These are phyloP conservation scores for Fusarium sp. DNA, from an alignment of 2,329 filamentous ascomycete species.

Conservation along the genomic window DNA sequence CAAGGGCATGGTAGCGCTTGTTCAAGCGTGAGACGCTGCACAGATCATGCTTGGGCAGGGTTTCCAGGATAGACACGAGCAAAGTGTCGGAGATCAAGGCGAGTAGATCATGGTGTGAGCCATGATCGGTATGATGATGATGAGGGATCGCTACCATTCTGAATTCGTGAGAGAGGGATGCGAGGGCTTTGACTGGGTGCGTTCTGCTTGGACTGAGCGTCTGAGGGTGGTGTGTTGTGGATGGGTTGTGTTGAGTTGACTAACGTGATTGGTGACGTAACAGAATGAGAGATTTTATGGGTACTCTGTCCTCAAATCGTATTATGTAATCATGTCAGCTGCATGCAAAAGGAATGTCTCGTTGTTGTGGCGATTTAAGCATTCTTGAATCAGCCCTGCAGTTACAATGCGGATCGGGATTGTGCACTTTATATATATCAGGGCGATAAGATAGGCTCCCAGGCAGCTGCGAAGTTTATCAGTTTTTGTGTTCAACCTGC, in stretches of 20 bases:
- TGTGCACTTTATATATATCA: no score
- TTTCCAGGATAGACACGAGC: constrained; percentile 59
- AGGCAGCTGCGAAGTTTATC: no score
- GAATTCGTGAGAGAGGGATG: neutral
- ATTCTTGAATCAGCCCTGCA: no score
- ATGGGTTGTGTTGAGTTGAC: constrained; percentile 13
- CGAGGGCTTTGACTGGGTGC: neutral
- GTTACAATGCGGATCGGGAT: no score
- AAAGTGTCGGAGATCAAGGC: constrained; percentile 57
- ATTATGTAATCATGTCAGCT: constrained; percentile 28
- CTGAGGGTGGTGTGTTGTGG: constrained; percentile 27
- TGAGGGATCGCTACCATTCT: constrained; percentile 24
- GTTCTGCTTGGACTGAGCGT: constrained; percentile 1
- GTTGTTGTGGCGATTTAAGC: neutral
- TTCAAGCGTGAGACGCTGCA: constrained; percentile 62
- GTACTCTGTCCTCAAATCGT: constrained; percentile 30
- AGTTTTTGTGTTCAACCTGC: no score
- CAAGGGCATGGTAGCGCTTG: constrained; percentile 60
- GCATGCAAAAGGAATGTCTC: constrained; percentile 1
- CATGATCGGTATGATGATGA: constrained; percentile 6
- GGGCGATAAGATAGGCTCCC: no score
- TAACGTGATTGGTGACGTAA: constrained; percentile 24
- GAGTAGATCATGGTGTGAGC: constrained; percentile 35
- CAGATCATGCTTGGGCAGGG: constrained; percentile 58
- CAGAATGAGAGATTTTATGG: constrained; percentile 30